Evolutionary conservation across 1,139 yeast genomes (phyloP).

Genomic region (Geotrichum macrosporum): DNA sequence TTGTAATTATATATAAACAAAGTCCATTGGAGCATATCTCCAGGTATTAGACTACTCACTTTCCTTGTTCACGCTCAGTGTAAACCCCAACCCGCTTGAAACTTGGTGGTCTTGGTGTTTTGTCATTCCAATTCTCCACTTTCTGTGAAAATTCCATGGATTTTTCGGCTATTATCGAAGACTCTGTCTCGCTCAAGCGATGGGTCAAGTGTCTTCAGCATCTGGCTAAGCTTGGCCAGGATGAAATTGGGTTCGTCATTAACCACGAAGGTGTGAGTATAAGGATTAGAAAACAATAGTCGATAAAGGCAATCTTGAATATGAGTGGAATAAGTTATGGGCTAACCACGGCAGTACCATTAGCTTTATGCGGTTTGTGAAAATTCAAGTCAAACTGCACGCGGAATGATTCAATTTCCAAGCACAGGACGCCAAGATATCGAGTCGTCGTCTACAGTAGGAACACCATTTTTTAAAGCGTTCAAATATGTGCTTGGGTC

Average conservation of each 20-base stretch:
- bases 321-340: no score
- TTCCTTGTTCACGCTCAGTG: no score
- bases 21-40: no score
- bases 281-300: no score
- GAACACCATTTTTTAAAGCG: slow-evolving; percentile 7
- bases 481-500: slow-evolving; percentile 9
- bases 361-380: slow-evolving; percentile 14
- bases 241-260: slow-evolving; percentile 14
- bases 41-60: no score
- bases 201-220: slow-evolving; percentile 15
- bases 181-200: slow-evolving; percentile 9
- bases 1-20: background rate
- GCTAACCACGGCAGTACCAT: no score
- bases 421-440: background rate
- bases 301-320: no score
- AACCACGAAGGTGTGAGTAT: slow-evolving; percentile 3
- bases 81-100: background rate
- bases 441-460: no score
- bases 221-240: slow-evolving; percentile 5
- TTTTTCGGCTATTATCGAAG: slow-evolving; percentile 15
- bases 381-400: slow-evolving; percentile 7
- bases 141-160: no score
- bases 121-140: no score
- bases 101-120: no score
- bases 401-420: slow-evolving; percentile 9